phyloP scores from a whole-genome alignment of 1,284 basidiomycete genomes.

The Tremellales sp. region DNA sequence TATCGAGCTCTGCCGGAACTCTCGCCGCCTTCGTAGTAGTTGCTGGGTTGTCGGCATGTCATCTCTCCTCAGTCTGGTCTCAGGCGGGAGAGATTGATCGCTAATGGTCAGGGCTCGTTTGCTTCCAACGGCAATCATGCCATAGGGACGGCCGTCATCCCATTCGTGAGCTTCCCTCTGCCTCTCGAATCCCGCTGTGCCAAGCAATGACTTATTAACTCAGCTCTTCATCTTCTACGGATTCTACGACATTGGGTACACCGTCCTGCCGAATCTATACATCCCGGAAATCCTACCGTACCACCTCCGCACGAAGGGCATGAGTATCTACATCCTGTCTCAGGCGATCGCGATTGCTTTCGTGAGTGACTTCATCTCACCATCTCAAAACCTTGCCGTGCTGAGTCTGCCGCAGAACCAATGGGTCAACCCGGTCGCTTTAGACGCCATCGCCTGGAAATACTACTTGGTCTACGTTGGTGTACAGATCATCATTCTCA shows the following conservation, averaged over 20 bases:
- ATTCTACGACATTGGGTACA: slow-evolving; percentile 53
- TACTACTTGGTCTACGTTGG: slow-evolving; percentile 59
- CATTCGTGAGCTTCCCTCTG: too few species aligned
- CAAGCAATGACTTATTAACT: too few species aligned
- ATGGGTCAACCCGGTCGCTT: slow-evolving; percentile 72
- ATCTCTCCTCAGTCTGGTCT: too few species aligned
- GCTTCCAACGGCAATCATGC: slow-evolving; percentile 45
- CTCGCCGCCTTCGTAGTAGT: slow-evolving; percentile 60
- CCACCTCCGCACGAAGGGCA: slow-evolving; percentile 63
- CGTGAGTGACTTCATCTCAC: too few species aligned
- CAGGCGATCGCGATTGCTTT: too few species aligned
- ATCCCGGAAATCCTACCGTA: slow-evolving; percentile 61
- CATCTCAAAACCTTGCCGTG: too few species aligned
- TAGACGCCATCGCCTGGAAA: slow-evolving; percentile 62
- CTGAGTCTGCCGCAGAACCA: slow-evolving; percentile 75
- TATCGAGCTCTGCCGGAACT: slow-evolving; percentile 63
- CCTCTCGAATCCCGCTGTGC: too few species aligned
- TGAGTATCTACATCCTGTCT: too few species aligned
- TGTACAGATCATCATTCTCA: too few species aligned
- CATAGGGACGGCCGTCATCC: slow-evolving; percentile 51
- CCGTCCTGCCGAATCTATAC: slow-evolving; percentile 59
- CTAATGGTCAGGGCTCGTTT: too few species aligned
- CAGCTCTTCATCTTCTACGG: slow-evolving; percentile 63
- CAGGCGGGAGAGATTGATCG: too few species aligned
- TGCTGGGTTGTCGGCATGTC: slow-evolving; percentile 58